Percentiles rank a stretch among this genome's conserved stretches.
Conservation (phyloP, 2,329 filamentous ascomycete species). For the Colletotrichum tropicicola region DNA sequence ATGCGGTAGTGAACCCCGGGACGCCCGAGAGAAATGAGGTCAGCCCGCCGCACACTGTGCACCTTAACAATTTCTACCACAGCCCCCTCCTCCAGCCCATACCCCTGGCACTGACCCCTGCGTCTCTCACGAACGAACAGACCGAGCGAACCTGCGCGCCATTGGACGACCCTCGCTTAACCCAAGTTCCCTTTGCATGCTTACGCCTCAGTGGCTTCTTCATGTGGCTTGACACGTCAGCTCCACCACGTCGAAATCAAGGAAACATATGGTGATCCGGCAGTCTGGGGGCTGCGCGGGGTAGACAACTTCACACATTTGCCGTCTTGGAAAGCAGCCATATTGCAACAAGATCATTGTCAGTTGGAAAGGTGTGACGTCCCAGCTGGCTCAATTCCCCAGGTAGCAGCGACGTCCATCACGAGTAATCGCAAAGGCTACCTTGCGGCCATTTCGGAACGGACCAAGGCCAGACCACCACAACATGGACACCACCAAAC, state of each 20-base stretch:
- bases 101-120: constrained; percentile 14
- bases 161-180: background rate
- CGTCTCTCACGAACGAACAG: background rate
- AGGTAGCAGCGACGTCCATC: background rate
- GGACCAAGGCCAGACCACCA: background rate
- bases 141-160: background rate
- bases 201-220: background rate
- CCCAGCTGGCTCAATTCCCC: too few species aligned
- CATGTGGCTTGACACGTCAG: constrained; percentile 4
- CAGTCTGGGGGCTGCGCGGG: constrained; percentile 17
- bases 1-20: too few species aligned
- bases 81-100: constrained; percentile 5
- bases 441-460: background rate
- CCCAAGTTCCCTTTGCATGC: background rate
- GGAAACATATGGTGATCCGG: constrained; percentile 12
- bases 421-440: background rate
- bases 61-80: background rate
- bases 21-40: too few species aligned
- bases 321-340: background rate
- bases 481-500: background rate
- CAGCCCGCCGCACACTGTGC: constrained; percentile 11
- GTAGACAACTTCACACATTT: background rate
- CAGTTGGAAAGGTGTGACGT: background rate
- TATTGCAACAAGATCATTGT: background rate
- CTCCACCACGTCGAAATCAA: background rate